These are phyloP conservation scores for Verticillium nubilum DNA, from an alignment of 2,329 filamentous ascomycete species.

Conservation along the genomic window DNA sequence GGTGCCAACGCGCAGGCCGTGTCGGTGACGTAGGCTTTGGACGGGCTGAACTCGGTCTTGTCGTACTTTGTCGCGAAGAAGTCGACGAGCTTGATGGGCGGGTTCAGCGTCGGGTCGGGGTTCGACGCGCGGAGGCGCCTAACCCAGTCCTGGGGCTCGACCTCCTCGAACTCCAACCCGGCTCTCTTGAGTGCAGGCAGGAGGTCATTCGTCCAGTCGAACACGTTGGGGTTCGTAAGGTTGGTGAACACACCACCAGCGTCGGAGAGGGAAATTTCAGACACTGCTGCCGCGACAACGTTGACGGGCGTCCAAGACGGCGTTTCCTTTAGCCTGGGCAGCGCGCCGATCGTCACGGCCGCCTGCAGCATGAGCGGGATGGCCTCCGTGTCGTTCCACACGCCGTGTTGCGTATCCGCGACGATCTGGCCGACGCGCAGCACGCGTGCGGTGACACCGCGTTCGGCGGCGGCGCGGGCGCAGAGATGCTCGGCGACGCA, in stretches of 20 bases:
- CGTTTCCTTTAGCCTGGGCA: constrained; percentile 39
- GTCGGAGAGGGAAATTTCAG: constrained; percentile 28
- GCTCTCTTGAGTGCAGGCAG: constrained; percentile 39
- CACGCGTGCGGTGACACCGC: constrained; percentile 26
- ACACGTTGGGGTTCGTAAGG: constrained; percentile 39
- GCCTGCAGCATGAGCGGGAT: constrained; percentile 46
- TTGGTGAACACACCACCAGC: constrained; percentile 34
- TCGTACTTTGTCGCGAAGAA: constrained; percentile 33
- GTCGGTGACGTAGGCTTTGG: constrained; percentile 34
- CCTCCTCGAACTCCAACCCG: constrained; percentile 38
- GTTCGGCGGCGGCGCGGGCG: constrained; percentile 23
- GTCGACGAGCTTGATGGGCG: constrained; percentile 45
- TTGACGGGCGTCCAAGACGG: constrained; percentile 42
- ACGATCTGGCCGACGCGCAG: constrained; percentile 46
- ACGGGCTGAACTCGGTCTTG: constrained; percentile 39
- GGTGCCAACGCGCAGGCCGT: constrained; percentile 33
- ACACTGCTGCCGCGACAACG: constrained; percentile 31
- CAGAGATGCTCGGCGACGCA: constrained; percentile 33
- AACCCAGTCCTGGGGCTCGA: constrained; percentile 38
- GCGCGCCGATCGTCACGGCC: constrained; percentile 32
- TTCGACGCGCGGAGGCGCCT: constrained; percentile 34
- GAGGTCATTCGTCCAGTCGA: constrained; percentile 45
- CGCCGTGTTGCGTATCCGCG: constrained; percentile 37
- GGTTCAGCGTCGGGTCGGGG: constrained; percentile 38
- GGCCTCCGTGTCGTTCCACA: constrained; percentile 47